These are phyloP conservation scores for Dittrichia graveolens DNA, from an alignment of 129 eudicot genomes.

Conservation along the genomic window DNA sequence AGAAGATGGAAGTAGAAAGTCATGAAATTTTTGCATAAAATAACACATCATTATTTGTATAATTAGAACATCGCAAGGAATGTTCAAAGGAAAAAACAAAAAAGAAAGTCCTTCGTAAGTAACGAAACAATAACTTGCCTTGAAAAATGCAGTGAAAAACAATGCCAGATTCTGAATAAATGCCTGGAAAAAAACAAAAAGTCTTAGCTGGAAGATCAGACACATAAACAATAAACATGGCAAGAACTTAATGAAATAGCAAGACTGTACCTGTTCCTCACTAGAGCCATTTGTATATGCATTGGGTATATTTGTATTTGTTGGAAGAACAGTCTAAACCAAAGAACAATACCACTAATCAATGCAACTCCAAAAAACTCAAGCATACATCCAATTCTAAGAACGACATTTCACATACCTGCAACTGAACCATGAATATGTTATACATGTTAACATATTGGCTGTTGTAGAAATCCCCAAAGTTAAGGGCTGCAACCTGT, in stretches of 20 bases:
- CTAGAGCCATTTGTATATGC: constrained; percentile 81
- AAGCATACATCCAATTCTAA: neutral
- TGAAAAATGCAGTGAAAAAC: constrained; percentile 89
- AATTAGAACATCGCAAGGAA: too few species aligned
- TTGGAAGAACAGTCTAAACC: constrained; percentile 70
- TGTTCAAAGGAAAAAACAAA: neutral
- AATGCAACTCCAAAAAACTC: neutral
- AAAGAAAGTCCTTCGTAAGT: neutral
- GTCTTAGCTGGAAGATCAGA: constrained; percentile 8
- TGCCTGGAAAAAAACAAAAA: constrained; percentile 57
- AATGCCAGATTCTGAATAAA: constrained; percentile 94
- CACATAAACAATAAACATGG: neutral
- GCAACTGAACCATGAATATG: constrained; percentile 83
- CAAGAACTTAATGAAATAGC: neutral
- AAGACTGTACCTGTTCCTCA: constrained; percentile 79
- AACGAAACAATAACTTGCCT: constrained; percentile 49
- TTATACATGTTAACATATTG: constrained; percentile 81
- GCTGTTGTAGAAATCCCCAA: constrained; percentile 79
- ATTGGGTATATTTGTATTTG: constrained; percentile 66
- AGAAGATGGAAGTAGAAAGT: too few species aligned
- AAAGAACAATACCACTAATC: constrained; percentile 20
- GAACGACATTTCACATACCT: constrained; percentile 43
- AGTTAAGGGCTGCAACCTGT: constrained; percentile 92
- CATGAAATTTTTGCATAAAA: too few species aligned
- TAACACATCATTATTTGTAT: too few species aligned